Evolutionary conservation across 148 eudicot genomes (phyloP), one percentile per base, ranked within the genome.

Genomic region (Amaranthus palmeri): DNA sequence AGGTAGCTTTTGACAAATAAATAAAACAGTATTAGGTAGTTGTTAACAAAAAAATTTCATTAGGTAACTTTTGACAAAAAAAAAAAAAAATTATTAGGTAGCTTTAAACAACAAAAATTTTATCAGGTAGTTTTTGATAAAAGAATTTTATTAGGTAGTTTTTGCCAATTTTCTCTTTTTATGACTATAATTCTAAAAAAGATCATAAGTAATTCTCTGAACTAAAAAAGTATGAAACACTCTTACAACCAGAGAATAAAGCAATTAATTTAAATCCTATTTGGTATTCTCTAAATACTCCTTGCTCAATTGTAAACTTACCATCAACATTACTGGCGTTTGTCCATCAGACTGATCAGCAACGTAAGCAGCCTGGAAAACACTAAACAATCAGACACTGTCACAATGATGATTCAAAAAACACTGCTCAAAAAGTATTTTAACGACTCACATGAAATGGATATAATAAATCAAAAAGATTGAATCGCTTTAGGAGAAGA

Each of bases 281-380:
- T 78, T 60, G 25, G 40, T 13, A 67, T 68, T 46, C 50, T 25
- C 36, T 25, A 25, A 25, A 25, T 25, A 25, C 36, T 67, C 46
- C 56, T 40, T 65, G 54, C 61, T 62, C 73, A 13, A 70, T 64
- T n/a, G 9, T 25, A 59, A 68, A 70, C 82, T 62, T 85, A 93
- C 98, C 98, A 91, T 85, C 84, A 93, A 69, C 92, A 93, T 89
- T 36, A n/a, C 56, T 42, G 92, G 79, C 79, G 68, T 69, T 71
- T 61, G 78, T 69, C 65, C 75, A 61, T 68, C 60, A 61, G 78
- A 75, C 25, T 76, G 89, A 70, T 83, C 68, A 68, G 79, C 71
- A 80, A 93, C 87, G 77, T 91, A 86, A 76, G 92, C 95, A 61
- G 88, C 96, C 98, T 93, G 84, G 71, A 77, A 74, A 48, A 60